Percentiles rank a stretch among this genome's conserved stretches.
These are phyloP conservation scores for Solanum bukasovii DNA, from an alignment of 257 asterid genomes.

Conservation along the genomic window DNA sequence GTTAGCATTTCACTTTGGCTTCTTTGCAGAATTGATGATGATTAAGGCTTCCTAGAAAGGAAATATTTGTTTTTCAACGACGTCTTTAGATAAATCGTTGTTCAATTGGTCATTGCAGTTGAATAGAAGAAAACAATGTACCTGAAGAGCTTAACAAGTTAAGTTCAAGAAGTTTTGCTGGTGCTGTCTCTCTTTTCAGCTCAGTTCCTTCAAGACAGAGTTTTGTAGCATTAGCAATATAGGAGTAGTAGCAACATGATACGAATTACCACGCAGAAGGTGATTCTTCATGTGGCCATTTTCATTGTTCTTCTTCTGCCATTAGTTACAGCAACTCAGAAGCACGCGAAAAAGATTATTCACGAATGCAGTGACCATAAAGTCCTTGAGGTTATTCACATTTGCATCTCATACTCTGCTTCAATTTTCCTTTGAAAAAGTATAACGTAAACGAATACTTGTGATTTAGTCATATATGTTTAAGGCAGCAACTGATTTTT, in stretches of 20 bases:
- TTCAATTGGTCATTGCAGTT: not conserved
- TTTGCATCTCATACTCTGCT: not conserved
- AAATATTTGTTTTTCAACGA: not conserved
- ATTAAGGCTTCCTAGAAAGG: slow-evolving; percentile 9
- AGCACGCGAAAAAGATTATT: not conserved
- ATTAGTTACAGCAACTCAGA: slow-evolving; percentile 18
- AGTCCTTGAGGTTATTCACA: slow-evolving; percentile 22
- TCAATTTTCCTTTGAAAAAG: not conserved
- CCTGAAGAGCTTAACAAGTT: not conserved
- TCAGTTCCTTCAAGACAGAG: not conserved
- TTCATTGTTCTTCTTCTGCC: slow-evolving; percentile 20
- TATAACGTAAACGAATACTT: not conserved
- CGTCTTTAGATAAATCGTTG: not conserved
- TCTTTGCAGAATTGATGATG: slow-evolving; percentile 15
- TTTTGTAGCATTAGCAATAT: not conserved
- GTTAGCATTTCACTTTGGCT: slow-evolving; percentile 23
- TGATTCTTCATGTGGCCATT: slow-evolving; percentile 13
- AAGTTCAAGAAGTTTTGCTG: not conserved
- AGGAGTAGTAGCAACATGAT: slow-evolving; percentile 3
- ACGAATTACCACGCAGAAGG: slow-evolving; percentile 13
- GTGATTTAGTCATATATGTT: not conserved
- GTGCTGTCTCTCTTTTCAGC: not conserved
- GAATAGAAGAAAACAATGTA: not conserved
- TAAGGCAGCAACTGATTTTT: not conserved
- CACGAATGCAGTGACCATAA: slow-evolving; percentile 23